Percentiles rank a stretch among this genome's conserved stretches.
Evolutionary conservation across 2,329 filamentous ascomycete species (phyloP).

Genomic region (Penicillium sp.): DNA sequence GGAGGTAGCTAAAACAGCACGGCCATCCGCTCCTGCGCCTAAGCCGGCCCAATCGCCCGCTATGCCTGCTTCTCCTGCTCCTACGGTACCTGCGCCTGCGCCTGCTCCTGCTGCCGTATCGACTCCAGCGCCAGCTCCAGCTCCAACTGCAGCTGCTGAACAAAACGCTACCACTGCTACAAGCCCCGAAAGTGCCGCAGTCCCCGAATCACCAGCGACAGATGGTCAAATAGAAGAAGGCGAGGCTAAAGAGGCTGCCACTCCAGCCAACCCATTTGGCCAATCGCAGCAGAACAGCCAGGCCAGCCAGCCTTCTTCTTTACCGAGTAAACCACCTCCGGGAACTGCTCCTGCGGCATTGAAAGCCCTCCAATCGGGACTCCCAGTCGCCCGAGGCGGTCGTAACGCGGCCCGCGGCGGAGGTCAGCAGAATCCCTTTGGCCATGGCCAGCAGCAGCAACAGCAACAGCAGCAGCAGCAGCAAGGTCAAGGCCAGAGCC

Average conservation of each 20-base stretch:
- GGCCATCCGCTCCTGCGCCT: conserved; percentile 42
- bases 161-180: conserved; percentile 7
- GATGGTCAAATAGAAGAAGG: conserved; percentile 17
- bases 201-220: conserved; percentile 5
- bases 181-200: conserved; percentile 7
- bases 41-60: conserved; percentile 27
- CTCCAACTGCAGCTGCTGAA: conserved; percentile 10
- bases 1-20: conserved; percentile 71
- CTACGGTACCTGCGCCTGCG: conserved; percentile 6
- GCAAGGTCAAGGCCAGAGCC: conserved; percentile 22
- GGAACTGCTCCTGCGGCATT: conserved; percentile 43
- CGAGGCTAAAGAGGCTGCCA: conserved; percentile 10
- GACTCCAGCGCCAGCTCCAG: conserved; percentile 7
- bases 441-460: conserved; percentile 31
- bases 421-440: conserved; percentile 32
- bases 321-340: conserved; percentile 34
- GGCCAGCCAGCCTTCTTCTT: conserved; percentile 22
- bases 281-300: conserved; percentile 25
- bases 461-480: conserved; percentile 28
- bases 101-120: conserved; percentile 9
- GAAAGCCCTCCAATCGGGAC: conserved; percentile 43
- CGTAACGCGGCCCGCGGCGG: conserved; percentile 40
- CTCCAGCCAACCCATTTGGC: conserved; percentile 26
- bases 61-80: conserved; percentile 20
- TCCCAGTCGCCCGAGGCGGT: conserved; percentile 45